A percentile compares a stretch with the other conserved stretches of the same genome.
phyloP scores from a whole-genome alignment of 192 early-diverging fungal species.

The Haplosporangium gracile region DNA sequence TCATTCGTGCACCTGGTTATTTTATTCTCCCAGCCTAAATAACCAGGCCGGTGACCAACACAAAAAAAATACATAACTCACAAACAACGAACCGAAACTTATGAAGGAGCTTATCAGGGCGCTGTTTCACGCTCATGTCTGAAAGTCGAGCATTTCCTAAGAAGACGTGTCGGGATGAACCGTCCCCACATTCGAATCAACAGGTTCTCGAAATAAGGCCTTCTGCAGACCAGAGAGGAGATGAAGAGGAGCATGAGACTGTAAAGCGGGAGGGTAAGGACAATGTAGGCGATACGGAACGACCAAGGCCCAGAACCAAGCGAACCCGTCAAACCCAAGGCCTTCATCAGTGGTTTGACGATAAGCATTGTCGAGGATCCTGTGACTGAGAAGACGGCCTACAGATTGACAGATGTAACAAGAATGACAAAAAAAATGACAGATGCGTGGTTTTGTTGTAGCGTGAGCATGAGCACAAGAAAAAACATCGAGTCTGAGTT shows the following conservation, averaged over 20 bases:
- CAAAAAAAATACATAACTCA: background rate
- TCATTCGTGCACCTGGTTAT: background rate
- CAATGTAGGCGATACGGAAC: slow-evolving; percentile 39
- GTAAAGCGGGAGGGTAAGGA: slow-evolving; percentile 46
- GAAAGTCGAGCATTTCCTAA: slow-evolving; percentile 4
- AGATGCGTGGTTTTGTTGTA: too few species aligned
- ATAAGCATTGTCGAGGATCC: slow-evolving; percentile 50
- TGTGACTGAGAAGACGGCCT: slow-evolving; percentile 51
- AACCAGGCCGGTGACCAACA: background rate
- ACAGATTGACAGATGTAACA: background rate
- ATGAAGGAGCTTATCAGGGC: background rate
- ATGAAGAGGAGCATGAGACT: slow-evolving; percentile 44
- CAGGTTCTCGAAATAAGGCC: slow-evolving; percentile 39
- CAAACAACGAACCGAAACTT: background rate
- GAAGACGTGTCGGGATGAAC: slow-evolving; percentile 18
- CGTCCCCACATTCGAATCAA: slow-evolving; percentile 49
- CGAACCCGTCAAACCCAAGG: slow-evolving; percentile 29
- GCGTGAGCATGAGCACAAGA: too few species aligned
- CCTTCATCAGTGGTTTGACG: slow-evolving; percentile 40
- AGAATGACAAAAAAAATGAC: too few species aligned
- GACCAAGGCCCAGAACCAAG: slow-evolving; percentile 39
- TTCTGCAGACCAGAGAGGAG: slow-evolving; percentile 43
- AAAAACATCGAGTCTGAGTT: too few species aligned
- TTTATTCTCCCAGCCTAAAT: background rate
- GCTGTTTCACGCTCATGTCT: background rate